Evolutionary conservation across 129 eudicot species (phyloP).

Genomic region (Flaveria trinervia): DNA sequence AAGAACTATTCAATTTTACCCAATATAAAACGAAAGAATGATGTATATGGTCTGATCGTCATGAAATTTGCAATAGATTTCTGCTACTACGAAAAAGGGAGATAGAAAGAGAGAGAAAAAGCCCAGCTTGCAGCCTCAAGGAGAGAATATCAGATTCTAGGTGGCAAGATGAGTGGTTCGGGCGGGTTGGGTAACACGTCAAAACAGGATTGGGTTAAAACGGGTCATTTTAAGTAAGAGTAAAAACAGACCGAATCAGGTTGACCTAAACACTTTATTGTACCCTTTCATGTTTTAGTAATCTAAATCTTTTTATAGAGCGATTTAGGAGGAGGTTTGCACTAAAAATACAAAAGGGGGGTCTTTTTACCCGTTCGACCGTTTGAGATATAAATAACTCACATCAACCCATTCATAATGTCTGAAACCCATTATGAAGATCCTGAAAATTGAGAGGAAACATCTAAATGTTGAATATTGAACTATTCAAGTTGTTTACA

Average conservation of each 20-base stretch:
- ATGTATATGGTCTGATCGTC: no score
- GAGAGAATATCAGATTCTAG: neutral
- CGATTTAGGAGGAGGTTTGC: neutral
- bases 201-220: neutral
- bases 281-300: neutral
- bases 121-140: no score
- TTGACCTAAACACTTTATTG: neutral
- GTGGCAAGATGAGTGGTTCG: neutral
- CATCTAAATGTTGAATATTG: slow-evolving; percentile 5
- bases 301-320: neutral
- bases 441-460: slow-evolving; percentile 6
- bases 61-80: no score
- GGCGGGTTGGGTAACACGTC: neutral
- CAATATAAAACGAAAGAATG: neutral
- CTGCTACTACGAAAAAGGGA: neutral
- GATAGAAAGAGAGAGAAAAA: neutral
- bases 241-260: neutral
- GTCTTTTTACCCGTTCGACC: no score
- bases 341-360: neutral
- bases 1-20: neutral
- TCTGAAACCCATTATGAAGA: neutral
- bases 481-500: neutral
- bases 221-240: neutral
- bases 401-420: no score
- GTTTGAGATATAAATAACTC: no score